Evolutionary conservation across 2,329 filamentous ascomycete species (phyloP).

Genomic region (Colletotrichum shisoi): DNA sequence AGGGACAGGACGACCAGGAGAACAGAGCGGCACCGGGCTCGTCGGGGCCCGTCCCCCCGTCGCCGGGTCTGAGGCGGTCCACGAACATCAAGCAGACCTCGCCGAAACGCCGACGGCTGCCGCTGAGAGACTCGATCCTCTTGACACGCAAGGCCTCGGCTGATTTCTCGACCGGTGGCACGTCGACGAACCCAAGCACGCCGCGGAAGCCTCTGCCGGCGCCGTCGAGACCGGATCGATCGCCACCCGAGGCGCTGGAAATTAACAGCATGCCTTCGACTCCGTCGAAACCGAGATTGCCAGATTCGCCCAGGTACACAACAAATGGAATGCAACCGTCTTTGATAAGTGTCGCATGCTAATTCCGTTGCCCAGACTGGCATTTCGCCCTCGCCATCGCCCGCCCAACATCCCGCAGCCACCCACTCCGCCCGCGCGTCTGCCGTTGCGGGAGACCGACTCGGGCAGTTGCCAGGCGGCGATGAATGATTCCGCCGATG

Average conservation of each 20-base stretch:
- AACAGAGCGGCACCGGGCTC: not conserved
- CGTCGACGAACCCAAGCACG: not conserved
- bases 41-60: not conserved
- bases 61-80: not conserved
- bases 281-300: conserved; percentile 23
- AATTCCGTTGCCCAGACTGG: conserved; percentile 7
- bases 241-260: not conserved
- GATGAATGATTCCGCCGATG: not conserved
- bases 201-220: not conserved
- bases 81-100: conserved; percentile 20
- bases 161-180: not conserved
- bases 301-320: conserved; percentile 21
- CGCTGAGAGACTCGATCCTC: conserved; percentile 31
- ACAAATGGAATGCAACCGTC: accelerated
- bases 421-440: conserved; percentile 1
- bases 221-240: not conserved
- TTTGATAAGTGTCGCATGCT: not conserved
- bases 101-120: conserved; percentile 23
- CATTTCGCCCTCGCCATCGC: not conserved
- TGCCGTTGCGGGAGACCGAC: not conserved
- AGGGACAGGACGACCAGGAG: conserved; percentile 19
- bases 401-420: not conserved
- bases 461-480: not conserved
- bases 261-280: conserved; percentile 16
- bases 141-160: conserved; percentile 27